Evolutionary conservation across 2,329 filamentous ascomycete genomes (phyloP), one percentile per base, ranked within the genome.

Genomic region (Botrytis aclada): DNA sequence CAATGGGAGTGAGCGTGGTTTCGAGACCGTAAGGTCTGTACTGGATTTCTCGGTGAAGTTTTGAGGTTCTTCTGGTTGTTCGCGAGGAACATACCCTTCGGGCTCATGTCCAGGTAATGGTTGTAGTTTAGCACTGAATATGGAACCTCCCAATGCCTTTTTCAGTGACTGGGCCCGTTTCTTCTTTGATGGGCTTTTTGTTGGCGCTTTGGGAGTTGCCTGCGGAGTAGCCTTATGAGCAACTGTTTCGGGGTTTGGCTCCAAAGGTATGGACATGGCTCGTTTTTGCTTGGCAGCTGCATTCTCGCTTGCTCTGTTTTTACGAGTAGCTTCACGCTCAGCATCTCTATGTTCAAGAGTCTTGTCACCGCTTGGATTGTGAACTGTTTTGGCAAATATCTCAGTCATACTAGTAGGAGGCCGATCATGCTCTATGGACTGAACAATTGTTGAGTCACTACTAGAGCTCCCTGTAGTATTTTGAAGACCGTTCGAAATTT

Each of bases 291-390:
- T 65, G 9, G 32, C 18, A 34, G 51, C 51, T 16, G 18, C 8
- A 39, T 9, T 64, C 22, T 69, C 51, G 3, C 41, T 39, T 20
- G 29, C 18, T 25, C 64, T 47, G 18, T 61, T 16, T 60, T 60
- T 51, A 7, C 70, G 62, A 60, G 37, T 34, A 4, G 63, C 41
- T 47, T 72, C 70, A 32, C 70, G 63, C 54, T 72, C 64, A 10
- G 29, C 51, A 4, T 72, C 63, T 20, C 51, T 72, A n/a, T 72
- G 51, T 61, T 69, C 41, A 3, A 39, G 63, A 47, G 41, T 18
- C 8, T 69, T 61, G 9, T n/a, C 29, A 22, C 51, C 22, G 39
- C 9, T 41, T 16, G 9, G 18, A 4, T 25, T 56, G 18, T 20
- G 18, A 18, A 32, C 34, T 7, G 69, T 34, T 14, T 37, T 58